phyloP scores from a whole-genome alignment of 106 monocot genomes.

The Acanthochlamys bracteata region DNA sequence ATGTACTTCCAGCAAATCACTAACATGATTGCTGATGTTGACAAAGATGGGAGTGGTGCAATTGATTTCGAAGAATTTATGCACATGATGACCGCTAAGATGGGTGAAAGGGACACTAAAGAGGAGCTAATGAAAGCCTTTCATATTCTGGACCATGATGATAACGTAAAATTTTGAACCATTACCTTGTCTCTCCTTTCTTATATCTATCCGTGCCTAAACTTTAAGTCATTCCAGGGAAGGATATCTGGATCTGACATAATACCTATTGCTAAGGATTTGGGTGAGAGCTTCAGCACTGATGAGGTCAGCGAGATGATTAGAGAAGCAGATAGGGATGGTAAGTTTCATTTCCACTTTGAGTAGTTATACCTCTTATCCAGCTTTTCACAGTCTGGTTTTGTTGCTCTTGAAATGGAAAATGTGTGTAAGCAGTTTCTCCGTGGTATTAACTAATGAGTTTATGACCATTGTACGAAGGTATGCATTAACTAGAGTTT shows the following conservation, averaged over 20 bases:
- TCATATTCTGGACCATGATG: slow-evolving; percentile 79
- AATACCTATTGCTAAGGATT: slow-evolving; percentile 49
- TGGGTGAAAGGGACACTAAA: slow-evolving; percentile 82
- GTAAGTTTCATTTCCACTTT: slow-evolving; percentile 28
- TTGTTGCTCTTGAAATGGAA: too few species aligned
- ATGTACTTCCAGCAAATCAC: slow-evolving; percentile 58
- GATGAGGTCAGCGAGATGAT: slow-evolving; percentile 85
- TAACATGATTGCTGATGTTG: slow-evolving; percentile 89
- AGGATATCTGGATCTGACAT: slow-evolving; percentile 80
- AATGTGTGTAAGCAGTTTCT: too few species aligned
- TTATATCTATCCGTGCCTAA: background rate
- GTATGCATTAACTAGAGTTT: too few species aligned
- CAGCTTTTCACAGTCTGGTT: too few species aligned
- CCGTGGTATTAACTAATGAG: too few species aligned
- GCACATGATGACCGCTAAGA: slow-evolving; percentile 90
- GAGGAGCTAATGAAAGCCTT: slow-evolving; percentile 87
- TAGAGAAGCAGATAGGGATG: slow-evolving; percentile 60
- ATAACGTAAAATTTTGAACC: slow-evolving; percentile 49
- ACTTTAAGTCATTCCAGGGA: slow-evolving; percentile 34
- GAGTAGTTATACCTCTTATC: background rate
- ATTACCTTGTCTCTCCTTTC: slow-evolving; percentile 1
- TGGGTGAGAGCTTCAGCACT: slow-evolving; percentile 67
- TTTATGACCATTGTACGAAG: too few species aligned
- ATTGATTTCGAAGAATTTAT: slow-evolving; percentile 91
- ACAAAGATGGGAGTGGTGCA: slow-evolving; percentile 90